Conservation (phyloP, 352 stramenopile genomes). For the Phytophthora pluvialis region DNA sequence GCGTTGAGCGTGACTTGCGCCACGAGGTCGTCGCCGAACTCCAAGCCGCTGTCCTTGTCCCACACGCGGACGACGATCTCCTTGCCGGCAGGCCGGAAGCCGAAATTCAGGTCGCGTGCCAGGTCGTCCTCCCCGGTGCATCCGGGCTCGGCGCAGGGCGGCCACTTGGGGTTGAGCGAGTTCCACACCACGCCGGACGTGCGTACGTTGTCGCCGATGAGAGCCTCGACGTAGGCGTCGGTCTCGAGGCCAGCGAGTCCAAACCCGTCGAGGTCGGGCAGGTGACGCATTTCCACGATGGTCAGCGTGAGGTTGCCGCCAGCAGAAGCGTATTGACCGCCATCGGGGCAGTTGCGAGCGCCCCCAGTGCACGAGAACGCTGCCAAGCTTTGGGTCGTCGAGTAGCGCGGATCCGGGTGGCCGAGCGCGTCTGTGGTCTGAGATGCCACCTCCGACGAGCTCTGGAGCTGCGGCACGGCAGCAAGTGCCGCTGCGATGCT, state of each 20-base stretch:
- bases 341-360: conserved; percentile 67
- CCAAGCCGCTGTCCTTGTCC: conserved; percentile 86
- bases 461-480: conserved; percentile 15
- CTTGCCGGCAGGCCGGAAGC: conserved; percentile 82
- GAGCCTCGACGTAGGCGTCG: conserved; percentile 80
- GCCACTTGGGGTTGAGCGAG: conserved; percentile 81
- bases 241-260: conserved; percentile 66
- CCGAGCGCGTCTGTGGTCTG: conserved; percentile 70
- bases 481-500: neutral
- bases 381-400: conserved; percentile 47
- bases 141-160: conserved; percentile 47
- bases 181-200: conserved; percentile 72
- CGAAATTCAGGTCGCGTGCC: conserved; percentile 81
- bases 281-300: conserved; percentile 84
- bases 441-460: conserved; percentile 5
- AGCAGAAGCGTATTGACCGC: conserved; percentile 69
- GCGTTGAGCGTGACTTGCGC: conserved; percentile 68
- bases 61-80: conserved; percentile 71
- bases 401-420: conserved; percentile 73
- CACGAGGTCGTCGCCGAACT: conserved; percentile 89
- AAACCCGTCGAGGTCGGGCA: conserved; percentile 86
- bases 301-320: conserved; percentile 90
- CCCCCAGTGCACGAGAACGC: conserved; percentile 80
- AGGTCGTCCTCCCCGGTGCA: conserved; percentile 58
- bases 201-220: conserved; percentile 75